Conservation (phyloP, 2,329 filamentous ascomycete species). For the Aureobasidium lini region DNA sequence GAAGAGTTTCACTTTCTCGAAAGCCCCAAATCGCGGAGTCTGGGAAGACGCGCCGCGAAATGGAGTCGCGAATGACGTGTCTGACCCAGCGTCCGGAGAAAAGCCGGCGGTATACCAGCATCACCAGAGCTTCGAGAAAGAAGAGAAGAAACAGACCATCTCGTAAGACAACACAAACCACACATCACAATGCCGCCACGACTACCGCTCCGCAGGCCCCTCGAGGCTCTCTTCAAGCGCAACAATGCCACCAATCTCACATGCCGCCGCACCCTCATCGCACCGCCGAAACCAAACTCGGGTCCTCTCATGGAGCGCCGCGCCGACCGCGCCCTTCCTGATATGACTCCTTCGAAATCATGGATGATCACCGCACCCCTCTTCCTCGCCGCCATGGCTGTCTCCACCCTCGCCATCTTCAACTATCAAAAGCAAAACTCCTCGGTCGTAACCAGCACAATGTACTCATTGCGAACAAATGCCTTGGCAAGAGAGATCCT, state of each 20-base stretch:
- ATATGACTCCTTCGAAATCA: slow-evolving; percentile 28
- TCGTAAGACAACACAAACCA: not conserved
- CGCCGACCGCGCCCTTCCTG: slow-evolving; percentile 46
- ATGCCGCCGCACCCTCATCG: slow-evolving; percentile 37
- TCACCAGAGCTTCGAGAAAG: not conserved
- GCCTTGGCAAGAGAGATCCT: slow-evolving; percentile 65
- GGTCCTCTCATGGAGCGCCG: slow-evolving; percentile 47
- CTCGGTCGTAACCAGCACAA: slow-evolving; percentile 69
- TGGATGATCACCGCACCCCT: slow-evolving; percentile 63
- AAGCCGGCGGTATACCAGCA: not conserved
- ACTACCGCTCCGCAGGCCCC: slow-evolving; percentile 5
- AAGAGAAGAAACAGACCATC: not conserved
- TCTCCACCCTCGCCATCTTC: slow-evolving; percentile 80
- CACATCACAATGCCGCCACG: slow-evolving; percentile 11
- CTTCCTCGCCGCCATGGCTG: slow-evolving; percentile 65
- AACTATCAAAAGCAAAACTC: slow-evolving; percentile 97
- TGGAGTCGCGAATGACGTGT: slow-evolving; percentile 1
- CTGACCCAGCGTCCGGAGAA: not conserved
- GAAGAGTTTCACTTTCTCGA: not conserved
- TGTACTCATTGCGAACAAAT: slow-evolving; percentile 86
- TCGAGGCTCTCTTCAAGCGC: slow-evolving; percentile 12
- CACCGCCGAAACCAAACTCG: slow-evolving; percentile 42
- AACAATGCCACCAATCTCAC: slow-evolving; percentile 3
- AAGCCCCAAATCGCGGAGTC: not conserved
- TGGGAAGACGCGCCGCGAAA: not conserved